Base-by-base conservation (phyloP, 192 early-diverging fungal genomes). In the Bifiguratus adelaidae region DNA sequence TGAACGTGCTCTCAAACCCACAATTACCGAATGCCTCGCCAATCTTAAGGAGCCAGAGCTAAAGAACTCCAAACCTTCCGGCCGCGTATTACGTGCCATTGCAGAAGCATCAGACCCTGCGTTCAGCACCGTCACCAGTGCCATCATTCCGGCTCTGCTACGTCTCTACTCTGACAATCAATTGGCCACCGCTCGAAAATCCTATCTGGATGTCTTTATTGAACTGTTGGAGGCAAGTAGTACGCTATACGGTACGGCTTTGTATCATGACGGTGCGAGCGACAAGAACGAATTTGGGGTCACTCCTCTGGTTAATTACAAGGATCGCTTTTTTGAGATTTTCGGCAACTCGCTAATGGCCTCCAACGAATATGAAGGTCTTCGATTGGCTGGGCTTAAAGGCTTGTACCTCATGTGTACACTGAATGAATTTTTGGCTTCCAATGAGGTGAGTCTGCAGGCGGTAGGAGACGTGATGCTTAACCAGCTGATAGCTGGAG, bases 251-350 rank as follows among this genome's bases (percentile, higher is more conserved):
- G 80, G 80, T 21, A 49, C 53, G 15, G n/a, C n/a, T n/a, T n/a
- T n/a, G n/a, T n/a, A n/a, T n/a, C 30, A 47, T 26, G 51, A 56
- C 44, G 55, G 63, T 67, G 36, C 0, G 4, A 29, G 4, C 27
- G 27, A 7, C 48, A 70, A 81, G 35, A 42, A 58, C 11, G 76
- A 75, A 21, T 61, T 78, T 45, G n/a, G n/a, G n/a, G 46, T 61
- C 12, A 78, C 70, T 6, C 85, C 86, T 18, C 55, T 92, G 26
- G 51, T 81, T 4, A 35, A 79, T 0, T 86, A 75, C 50, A 91
- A 94, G 58, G 77, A 77, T 52, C 71, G 79, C n/a, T 67, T 88
- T 46, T 82, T 89, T 48, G 76, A 68, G 33, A 56, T 88, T 3
- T 93, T 85, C 48, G 75, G 73, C 15, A 64, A 71, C 6, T 75